A percentile compares a stretch with the other conserved stretches of the same genome.
Evolutionary conservation across 345 rosid genomes (phyloP).

Genomic region (Orychophragmus violaceus): DNA sequence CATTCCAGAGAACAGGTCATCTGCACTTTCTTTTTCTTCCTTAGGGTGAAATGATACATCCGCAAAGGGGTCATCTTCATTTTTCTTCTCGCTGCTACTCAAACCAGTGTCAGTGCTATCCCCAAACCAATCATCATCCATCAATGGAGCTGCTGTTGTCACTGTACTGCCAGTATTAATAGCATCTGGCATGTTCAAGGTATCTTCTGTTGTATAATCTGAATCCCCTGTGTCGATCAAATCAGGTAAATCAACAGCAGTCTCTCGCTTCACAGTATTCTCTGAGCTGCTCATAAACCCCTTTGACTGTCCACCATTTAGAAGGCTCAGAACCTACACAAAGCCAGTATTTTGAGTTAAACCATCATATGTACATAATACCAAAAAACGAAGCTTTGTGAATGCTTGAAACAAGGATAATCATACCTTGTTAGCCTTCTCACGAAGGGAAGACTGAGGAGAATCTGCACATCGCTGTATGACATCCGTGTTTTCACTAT

Average conservation of each 20-base stretch:
- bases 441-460: constrained; percentile 86
- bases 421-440: constrained; percentile 76
- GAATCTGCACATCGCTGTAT: constrained; percentile 70
- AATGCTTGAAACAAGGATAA: constrained; percentile 9
- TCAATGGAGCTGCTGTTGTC: constrained; percentile 37
- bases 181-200: constrained; percentile 33
- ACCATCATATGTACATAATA: neutral
- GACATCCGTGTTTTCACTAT: constrained; percentile 59
- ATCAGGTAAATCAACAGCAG: constrained; percentile 54
- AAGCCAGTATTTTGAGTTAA: constrained; percentile 10
- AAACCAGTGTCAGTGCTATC: constrained; percentile 38
- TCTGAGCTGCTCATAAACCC: constrained; percentile 37
- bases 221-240: constrained; percentile 74
- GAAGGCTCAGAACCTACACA: constrained; percentile 71
- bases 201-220: constrained; percentile 43
- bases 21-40: constrained; percentile 36
- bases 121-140: constrained; percentile 80
- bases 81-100: constrained; percentile 37
- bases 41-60: constrained; percentile 72
- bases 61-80: constrained; percentile 75
- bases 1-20: constrained; percentile 86
- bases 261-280: constrained; percentile 43
- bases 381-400: constrained; percentile 4
- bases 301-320: constrained; percentile 49
- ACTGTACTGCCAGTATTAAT: constrained; percentile 32